Evolutionary conservation across 163 green algal species (phyloP), one percentile per base, ranked within the genome.

Genomic region (Chlorella variabilis): DNA sequence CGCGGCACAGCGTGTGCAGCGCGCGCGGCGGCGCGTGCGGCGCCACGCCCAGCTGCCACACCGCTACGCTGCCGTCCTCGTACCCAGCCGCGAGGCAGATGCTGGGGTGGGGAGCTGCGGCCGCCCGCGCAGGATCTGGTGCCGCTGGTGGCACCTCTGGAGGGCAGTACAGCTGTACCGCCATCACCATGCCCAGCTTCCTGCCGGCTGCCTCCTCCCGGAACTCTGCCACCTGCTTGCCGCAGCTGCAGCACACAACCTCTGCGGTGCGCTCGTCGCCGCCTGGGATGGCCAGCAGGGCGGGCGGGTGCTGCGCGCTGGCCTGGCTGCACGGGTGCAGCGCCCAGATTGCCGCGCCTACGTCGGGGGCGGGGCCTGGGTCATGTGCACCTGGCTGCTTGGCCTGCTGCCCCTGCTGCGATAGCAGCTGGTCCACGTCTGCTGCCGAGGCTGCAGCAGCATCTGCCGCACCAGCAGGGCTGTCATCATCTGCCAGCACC

Each of bases 171-270:
- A 87, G 71, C 62, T 80, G 49, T 39, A 91, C n/a, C 3, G 85
- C 66, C 76, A 89, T 87, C 49, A 87, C 84, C 86, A 90, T 90
- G 67, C 86, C 86, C 42, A 80, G 71, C 74, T 87, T 91, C 11
- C 25, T 41, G 23, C 48, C 87, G n/a, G 75, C 59, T 2, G 56
- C 73, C 68, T 78, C 33, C 38, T 84, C 49, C 51, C 25, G 29
- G 27, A 84, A 59, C 27, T 71, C 31, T 8, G 56, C 77, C 63
- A 87, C 25, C n/a, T 62, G 33, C 21, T 33, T 41, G 6, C 68
- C 75, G 41, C 68, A 84, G 20, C 27, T 61, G 42, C 42, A 69
- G 67, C 83, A 87, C 31, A 75, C 59, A n/a, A 87, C 29, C 36
- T 77, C 54, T 27, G 58, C 83, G 2, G 49, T 51, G 6, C 45